Evolutionary conservation across 1,284 basidiomycete genomes (phyloP), one percentile per base, ranked within the genome.

Genomic region (Apiotrichum siamense): DNA sequence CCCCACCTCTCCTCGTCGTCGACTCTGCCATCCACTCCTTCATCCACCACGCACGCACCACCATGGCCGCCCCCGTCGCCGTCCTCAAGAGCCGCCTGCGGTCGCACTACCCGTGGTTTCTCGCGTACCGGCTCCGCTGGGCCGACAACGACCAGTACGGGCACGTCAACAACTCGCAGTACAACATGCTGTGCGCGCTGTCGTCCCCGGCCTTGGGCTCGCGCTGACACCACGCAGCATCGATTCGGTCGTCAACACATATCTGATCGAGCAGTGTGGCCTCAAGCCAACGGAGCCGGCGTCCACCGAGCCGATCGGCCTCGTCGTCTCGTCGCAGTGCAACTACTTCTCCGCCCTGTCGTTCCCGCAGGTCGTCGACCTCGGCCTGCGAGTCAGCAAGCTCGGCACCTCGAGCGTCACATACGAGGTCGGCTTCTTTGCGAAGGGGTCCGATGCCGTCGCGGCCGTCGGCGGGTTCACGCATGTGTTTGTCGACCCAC

Each of bases 111-210:
- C 55, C 44, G 37, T 56, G 27, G 44, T 46, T 52, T 27, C 47
- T 50, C 2, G 33, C 55, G 2, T 56, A 50, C 44, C 47, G 55
- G 17, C 44, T 52, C 31, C 55, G 55, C 26, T 56, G 55, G 55
- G 44, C 55, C 26, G 55, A 56, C 37, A 56, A 56, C 40, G 55
- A 56, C 41, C 50, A 52, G 48, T 56, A 56, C 27, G 55, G 55
- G 4, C 55, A 56, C 31, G 47, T 56, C 6, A 56, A 56, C 55
- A 56, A 56, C 47, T 50, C 47, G 6, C 44, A 47, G 17, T 56
- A 56, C 55, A 56, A 56, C 55, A 52, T 47, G n/a, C 45, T 56
- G 55, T 56, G 26, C 35, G 54, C 41, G 40, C 20, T 7, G 11
- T 3, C 6, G 13, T 29, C 25, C 5, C 7, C 5, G 15, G n/a